Percentiles rank a stretch among this genome's conserved stretches.
Evolutionary conservation across 2,329 filamentous ascomycete species (phyloP).

Genomic region (Aspergillus sp.): DNA sequence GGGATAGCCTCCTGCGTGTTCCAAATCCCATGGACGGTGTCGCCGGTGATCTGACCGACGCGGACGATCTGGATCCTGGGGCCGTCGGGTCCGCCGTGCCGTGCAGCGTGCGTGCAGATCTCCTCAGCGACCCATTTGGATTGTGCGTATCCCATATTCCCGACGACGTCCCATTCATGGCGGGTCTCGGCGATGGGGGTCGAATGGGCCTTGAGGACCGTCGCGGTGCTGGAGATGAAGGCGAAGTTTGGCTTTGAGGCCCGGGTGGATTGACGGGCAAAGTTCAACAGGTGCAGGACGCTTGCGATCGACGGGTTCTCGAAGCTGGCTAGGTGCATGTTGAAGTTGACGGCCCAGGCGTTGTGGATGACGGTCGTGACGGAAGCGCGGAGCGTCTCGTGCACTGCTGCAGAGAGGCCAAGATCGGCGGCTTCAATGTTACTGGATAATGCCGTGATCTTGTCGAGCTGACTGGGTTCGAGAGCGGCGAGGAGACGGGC

Average conservation of each 20-base stretch:
- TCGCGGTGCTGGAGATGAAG: too few relatives aligned
- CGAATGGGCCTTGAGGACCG: background rate
- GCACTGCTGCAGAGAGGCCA: background rate
- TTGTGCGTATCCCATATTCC: slow-evolving; percentile 30
- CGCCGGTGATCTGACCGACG: slow-evolving; percentile 33
- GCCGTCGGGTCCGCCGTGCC: background rate
- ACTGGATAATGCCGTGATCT: background rate
- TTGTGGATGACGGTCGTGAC: slow-evolving; percentile 58
- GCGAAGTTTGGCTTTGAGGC: slow-evolving; percentile 25
- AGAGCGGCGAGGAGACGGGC: background rate
- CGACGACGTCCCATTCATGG: slow-evolving; percentile 11
- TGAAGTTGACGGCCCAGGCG: slow-evolving; percentile 66
- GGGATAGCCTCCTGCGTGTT: slow-evolving; percentile 14
- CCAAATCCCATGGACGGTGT: slow-evolving; percentile 20
- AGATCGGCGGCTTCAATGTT: background rate
- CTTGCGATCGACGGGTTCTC: slow-evolving; percentile 53
- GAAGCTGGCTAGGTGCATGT: slow-evolving; percentile 56
- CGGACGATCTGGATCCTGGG: slow-evolving; percentile 23
- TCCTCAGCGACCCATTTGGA: slow-evolving; percentile 34
- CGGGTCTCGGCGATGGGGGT: slow-evolving; percentile 1
- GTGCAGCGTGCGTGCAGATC: slow-evolving; percentile 21
- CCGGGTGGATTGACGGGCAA: slow-evolving; percentile 35
- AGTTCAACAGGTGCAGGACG: slow-evolving; percentile 45
- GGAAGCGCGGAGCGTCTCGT: slow-evolving; percentile 39
- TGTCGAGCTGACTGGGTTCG: background rate